phyloP scores from a whole-genome alignment of 2,329 filamentous ascomycete species.

The Paecilomyces fulvus region DNA sequence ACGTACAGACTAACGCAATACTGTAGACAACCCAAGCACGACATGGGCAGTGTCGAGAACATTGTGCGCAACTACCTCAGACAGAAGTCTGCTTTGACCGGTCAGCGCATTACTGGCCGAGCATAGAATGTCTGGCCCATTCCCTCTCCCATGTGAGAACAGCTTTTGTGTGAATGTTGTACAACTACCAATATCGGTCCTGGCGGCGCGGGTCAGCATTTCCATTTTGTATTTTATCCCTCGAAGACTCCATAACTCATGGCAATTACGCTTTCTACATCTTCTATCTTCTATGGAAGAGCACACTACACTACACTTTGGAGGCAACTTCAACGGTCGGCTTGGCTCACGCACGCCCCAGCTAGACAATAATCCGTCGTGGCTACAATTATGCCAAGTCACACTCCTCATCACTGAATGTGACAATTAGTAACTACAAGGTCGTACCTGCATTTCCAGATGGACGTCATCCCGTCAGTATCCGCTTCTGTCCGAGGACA shows the following conservation, averaged over 20 bases:
- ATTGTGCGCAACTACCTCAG: slow-evolving; percentile 61
- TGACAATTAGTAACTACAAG: not conserved
- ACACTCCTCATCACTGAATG: not conserved
- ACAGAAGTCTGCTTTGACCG: slow-evolving; percentile 40
- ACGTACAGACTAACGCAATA: not conserved
- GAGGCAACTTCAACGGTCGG: not conserved
- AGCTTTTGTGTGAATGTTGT: not conserved
- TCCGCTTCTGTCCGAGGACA: not conserved
- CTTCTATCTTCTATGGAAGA: not conserved
- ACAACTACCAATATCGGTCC: not conserved
- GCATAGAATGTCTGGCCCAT: not conserved
- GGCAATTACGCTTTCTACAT: not conserved
- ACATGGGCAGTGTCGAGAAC: slow-evolving; percentile 76
- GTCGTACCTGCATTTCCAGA: not conserved
- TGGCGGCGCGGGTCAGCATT: not conserved
- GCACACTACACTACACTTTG: not conserved
- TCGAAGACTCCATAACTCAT: not conserved
- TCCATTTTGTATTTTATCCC: not conserved
- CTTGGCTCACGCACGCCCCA: not conserved
- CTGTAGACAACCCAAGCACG: slow-evolving; percentile 63
- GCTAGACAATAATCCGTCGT: not conserved
- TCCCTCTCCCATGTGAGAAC: not conserved
- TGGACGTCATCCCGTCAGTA: not conserved
- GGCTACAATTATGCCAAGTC: not conserved
- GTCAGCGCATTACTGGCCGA: slow-evolving; percentile 6